Base-by-base conservation (phyloP, 495 filamentous ascomycete species). In the Aspergillus cavernicola region DNA sequence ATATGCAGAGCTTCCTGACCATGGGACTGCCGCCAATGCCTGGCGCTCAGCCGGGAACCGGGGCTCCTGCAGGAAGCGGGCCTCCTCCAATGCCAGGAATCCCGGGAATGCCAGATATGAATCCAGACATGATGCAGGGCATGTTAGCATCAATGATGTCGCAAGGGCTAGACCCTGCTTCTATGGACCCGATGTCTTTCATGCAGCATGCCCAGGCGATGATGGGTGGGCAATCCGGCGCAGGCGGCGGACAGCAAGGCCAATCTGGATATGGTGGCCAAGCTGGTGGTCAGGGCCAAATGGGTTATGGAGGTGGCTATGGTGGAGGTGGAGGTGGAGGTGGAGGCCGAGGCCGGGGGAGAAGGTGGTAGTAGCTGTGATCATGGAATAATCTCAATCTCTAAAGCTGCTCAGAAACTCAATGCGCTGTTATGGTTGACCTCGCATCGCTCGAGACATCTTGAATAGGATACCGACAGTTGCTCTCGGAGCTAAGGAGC, bases 91-190 rank as follows among this genome's bases (percentile, higher is more conserved):
- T 90, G 82, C 71, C 85, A 15, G 72, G 74, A 7, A 84, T 88
- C 78, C 76, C 82, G 6, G 85, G 84, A 8, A 86, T 91, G 81
- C 85, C 67, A 57, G 85, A 81, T 32, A 84, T 91, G 61, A 77
- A 85, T 58, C 80, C 81, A 0, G 87, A 89, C 23, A 75, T 76
- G 71, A 89, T 92, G 85, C 85, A 89, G 67, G 78, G 80, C 19
- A 90, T 92, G 85, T 81, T 92, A 73, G 76, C 84, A 56, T 78
- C 83, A 58, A 90, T 95, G 85, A 90, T 90, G 76, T 78, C 83
- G 15, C 79, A 80, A 28, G 90, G 91, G n/a, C 80, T 93, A 65
- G 89, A 96, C 67, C 85, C 86, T 9, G 80, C 78, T 16, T 81
- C 89, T 63, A 89, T 95, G 85, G 87, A 89, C 57, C 82, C 80